phyloP scores from a whole-genome alignment of 208 protist genomes.

The Angomonas desouzai region DNA sequence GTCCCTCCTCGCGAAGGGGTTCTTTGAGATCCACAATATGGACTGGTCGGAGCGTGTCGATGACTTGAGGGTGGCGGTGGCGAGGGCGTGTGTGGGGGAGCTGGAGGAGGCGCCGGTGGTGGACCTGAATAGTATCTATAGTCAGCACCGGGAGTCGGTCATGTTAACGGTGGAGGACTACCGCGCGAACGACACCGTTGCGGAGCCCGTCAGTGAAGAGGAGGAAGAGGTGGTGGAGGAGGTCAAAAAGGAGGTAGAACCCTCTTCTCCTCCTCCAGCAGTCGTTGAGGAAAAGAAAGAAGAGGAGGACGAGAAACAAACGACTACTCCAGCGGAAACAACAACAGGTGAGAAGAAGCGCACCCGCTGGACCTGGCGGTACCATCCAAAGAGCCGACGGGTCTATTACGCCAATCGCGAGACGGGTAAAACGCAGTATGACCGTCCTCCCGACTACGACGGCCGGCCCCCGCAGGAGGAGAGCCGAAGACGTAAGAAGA shows the following conservation, averaged over 20 bases:
- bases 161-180: constrained; percentile 18
- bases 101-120: constrained; percentile 24
- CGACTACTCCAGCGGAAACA: too few species aligned
- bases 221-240: constrained; percentile 6
- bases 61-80: constrained; percentile 35
- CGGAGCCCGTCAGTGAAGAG: background rate
- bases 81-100: constrained; percentile 52
- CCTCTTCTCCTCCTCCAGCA: background rate
- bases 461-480: constrained; percentile 15
- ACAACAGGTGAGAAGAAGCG: background rate
- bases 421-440: constrained; percentile 45
- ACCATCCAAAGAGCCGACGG: constrained; percentile 31
- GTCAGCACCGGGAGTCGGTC: constrained; percentile 17
- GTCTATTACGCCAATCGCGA: constrained; percentile 46
- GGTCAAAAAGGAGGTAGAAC: background rate
- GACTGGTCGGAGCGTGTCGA: constrained; percentile 28
- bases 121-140: constrained; percentile 8
- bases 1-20: constrained; percentile 34
- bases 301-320: background rate
- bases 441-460: constrained; percentile 46
- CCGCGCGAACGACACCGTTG: background rate
- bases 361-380: constrained; percentile 44
- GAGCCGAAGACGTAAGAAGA: background rate
- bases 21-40: constrained; percentile 30
- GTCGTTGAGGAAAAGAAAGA: background rate